Percentiles rank a stretch among this genome's conserved stretches.
These are phyloP conservation scores for Calonectria hawksworthii DNA, from an alignment of 2,329 filamentous ascomycete genomes.

Conservation along the genomic window DNA sequence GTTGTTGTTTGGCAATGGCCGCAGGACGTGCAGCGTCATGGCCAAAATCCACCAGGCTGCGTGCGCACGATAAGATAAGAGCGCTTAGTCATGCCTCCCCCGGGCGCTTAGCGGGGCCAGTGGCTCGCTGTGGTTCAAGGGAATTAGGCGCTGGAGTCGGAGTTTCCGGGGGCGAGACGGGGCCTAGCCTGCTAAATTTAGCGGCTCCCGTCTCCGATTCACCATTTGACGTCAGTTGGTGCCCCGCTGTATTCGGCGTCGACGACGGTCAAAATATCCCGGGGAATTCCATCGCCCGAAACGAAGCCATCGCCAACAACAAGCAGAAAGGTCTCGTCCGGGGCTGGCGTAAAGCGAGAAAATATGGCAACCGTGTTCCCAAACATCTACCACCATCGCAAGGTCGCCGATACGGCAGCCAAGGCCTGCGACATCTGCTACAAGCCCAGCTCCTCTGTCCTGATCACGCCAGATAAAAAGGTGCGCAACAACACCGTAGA, in stretches of 20 bases:
- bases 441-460: slow-evolving; percentile 87
- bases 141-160: slow-evolving; percentile 29
- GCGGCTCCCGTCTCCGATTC: not conserved
- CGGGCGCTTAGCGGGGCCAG: slow-evolving; percentile 16
- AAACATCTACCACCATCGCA: slow-evolving; percentile 88
- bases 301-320: not conserved
- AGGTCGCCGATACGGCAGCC: slow-evolving; percentile 85
- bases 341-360: not conserved
- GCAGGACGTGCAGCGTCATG: slow-evolving; percentile 40
- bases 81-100: slow-evolving; percentile 39
- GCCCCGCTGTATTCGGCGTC: slow-evolving; percentile 21
- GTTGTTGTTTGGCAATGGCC: slow-evolving; percentile 22
- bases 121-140: slow-evolving; percentile 23
- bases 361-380: slow-evolving; percentile 67
- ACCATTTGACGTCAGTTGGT: slow-evolving; percentile 27
- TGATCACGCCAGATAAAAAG: slow-evolving; percentile 92
- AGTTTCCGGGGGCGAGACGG: slow-evolving; percentile 13
- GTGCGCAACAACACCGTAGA: slow-evolving; percentile 61
- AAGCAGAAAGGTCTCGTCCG: not conserved
- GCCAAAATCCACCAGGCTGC: slow-evolving; percentile 28
- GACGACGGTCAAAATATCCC: slow-evolving; percentile 20
- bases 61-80: slow-evolving; percentile 45
- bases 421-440: slow-evolving; percentile 94
- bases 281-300: slow-evolving; percentile 7
- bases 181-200: not conserved